Percentiles rank a stretch among this genome's conserved stretches.
These are phyloP conservation scores for Cercophora newfieldiana DNA, from an alignment of 495 filamentous ascomycete species.

Conservation along the genomic window DNA sequence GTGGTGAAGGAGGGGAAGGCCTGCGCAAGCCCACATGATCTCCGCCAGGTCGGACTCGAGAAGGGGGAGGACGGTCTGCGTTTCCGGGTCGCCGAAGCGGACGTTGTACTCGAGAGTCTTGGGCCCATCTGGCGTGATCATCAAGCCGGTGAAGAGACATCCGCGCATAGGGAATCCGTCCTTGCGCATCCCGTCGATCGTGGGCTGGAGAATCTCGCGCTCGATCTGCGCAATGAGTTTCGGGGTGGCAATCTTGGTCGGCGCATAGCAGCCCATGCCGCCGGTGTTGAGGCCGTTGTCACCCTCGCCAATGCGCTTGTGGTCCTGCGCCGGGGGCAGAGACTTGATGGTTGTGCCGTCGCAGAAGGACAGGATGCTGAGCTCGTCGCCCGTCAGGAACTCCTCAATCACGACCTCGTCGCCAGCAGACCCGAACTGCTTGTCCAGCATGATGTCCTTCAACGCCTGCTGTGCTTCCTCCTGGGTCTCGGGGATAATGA, in stretches of 20 bases:
- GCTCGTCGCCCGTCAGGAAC: constrained; percentile 85
- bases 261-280: constrained; percentile 97
- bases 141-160: constrained; percentile 90
- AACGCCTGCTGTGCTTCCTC: constrained; percentile 81
- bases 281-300: constrained; percentile 94
- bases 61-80: constrained; percentile 85
- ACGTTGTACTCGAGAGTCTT: constrained; percentile 97
- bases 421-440: constrained; percentile 83
- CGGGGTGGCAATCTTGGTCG: constrained; percentile 77
- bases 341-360: constrained; percentile 84
- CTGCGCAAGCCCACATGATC: constrained; percentile 84
- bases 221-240: constrained; percentile 76
- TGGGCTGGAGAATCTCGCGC: constrained; percentile 80
- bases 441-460: constrained; percentile 85
- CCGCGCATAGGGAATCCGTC: constrained; percentile 81
- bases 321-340: constrained; percentile 92
- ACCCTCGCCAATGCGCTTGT: constrained; percentile 90
- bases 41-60: constrained; percentile 88
- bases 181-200: constrained; percentile 81
- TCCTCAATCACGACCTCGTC: constrained; percentile 97
- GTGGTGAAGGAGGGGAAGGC: constrained; percentile 68
- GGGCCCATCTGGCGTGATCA: constrained; percentile 87
- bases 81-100: constrained; percentile 94
- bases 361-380: constrained; percentile 87
- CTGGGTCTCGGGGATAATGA: constrained; percentile 78